A percentile compares a stretch with the other conserved stretches of the same genome.
phyloP scores from a whole-genome alignment of 805 yeast species.

The Candida yuanshanica region DNA sequence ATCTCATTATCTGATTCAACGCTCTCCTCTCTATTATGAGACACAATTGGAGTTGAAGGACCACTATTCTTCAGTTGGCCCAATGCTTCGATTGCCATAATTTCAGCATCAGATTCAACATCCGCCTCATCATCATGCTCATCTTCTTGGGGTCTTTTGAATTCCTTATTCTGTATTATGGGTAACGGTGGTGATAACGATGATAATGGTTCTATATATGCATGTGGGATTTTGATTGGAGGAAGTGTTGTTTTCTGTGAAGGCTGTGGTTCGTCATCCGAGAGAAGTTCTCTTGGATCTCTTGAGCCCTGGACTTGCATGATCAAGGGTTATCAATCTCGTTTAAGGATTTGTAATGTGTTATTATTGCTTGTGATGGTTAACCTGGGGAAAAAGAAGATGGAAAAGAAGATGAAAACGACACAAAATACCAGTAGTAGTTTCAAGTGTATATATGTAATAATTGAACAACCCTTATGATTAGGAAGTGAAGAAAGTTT shows the following conservation, averaged over 20 bases:
- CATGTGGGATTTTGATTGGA: background rate
- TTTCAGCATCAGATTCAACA: constrained; percentile 2
- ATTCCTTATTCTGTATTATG: background rate
- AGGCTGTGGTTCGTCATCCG: background rate
- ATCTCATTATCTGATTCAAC: constrained; percentile 28
- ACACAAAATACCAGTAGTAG: too few relatives aligned
- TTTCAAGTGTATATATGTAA: too few relatives aligned
- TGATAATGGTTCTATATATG: background rate
- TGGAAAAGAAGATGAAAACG: background rate
- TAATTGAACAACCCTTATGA: too few relatives aligned
- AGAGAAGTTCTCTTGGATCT: background rate
- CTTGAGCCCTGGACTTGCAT: background rate
- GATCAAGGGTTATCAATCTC: too few relatives aligned
- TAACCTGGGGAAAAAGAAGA: background rate
- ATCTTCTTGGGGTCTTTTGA: background rate
- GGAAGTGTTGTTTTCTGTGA: background rate
- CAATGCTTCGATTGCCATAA: constrained; percentile 21
- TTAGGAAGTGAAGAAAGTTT: background rate
- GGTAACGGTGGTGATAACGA: background rate
- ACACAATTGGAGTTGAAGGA: constrained; percentile 6
- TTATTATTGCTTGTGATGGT: background rate
- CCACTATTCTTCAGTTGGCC: constrained; percentile 23
- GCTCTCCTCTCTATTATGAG: constrained; percentile 1
- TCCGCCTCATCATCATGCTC: constrained; percentile 3
- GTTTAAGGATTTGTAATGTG: too few relatives aligned